Base-by-base conservation (phyloP, 2,329 filamentous ascomycete species). In the Penicillium crustosum region DNA sequence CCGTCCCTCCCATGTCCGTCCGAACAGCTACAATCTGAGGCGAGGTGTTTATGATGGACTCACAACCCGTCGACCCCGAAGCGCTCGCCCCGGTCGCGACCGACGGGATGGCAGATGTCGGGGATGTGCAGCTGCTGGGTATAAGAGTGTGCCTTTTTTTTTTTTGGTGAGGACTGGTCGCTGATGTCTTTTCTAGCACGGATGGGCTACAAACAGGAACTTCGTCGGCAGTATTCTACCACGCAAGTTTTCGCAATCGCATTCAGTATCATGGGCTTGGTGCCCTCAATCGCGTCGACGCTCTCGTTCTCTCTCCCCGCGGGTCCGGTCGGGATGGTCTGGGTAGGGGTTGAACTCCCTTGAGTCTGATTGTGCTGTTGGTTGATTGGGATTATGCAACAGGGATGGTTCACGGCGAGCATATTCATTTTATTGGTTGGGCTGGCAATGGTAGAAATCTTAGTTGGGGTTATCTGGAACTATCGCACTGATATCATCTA, bases 181-280 rank as follows among this genome's bases (percentile, higher is more conserved):
- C 54, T 61, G 35, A 62, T 51, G 5, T 13, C n/a, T 29, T 17
- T 2, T 15, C 13, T 27, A 75, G 73, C 73, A 15, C 69, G 65
- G 41, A 66, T 77, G 69, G 75, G 79, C 0, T 83, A 83, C 72
- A 83, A 86, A 68, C 84, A 87, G 71, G 85, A 88, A 67, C 75
- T 87, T 35, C 79, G 81, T 45, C 78, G 85, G 19, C 85, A 86
- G 63, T 87, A 87, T 66, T 82, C 82, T 4, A 84, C 83, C 59
- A 73, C 86, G n/a, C 83, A 87, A 67, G 79, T 87, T 19, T 86
- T 87, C 63, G 84, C 82, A 29, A 81, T 84, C 58, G 82, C 81
- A 3, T 84, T 84, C 58, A 80, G 78, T 65, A 83, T 87, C 62
- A 86, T 87, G 83, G 83, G 84, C 2, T 68, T 87, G 7, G 72